These are phyloP conservation scores for Xenosphaeropsis pyriputrescens DNA, from an alignment of 2,329 filamentous ascomycete species.

Conservation along the genomic window DNA sequence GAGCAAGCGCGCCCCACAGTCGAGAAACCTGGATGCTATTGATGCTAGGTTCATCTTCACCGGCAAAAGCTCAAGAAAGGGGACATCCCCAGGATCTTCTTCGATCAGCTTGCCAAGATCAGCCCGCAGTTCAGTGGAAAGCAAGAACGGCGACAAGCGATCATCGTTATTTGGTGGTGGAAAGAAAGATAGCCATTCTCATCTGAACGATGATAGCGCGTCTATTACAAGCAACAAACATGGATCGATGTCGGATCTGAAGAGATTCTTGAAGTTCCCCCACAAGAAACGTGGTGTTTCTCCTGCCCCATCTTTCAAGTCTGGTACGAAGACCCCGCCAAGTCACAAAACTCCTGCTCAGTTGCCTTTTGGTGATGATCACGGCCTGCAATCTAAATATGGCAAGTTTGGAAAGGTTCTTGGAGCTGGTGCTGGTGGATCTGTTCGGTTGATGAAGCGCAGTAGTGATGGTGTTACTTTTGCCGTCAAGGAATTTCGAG, in stretches of 20 bases:
- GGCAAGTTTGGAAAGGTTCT: slow-evolving; percentile 91
- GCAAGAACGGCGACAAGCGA: slow-evolving; percentile 37
- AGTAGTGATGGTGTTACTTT: slow-evolving; percentile 88
- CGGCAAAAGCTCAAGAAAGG: slow-evolving; percentile 51
- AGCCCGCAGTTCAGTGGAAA: slow-evolving; percentile 12
- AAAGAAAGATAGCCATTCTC: slow-evolving; percentile 27
- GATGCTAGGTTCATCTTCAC: slow-evolving; percentile 73
- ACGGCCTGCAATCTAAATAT: slow-evolving; percentile 80
- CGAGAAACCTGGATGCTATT: slow-evolving; percentile 48
- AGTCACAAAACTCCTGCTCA: slow-evolving; percentile 36
- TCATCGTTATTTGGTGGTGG: slow-evolving; percentile 27
- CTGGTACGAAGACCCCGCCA: slow-evolving; percentile 31
- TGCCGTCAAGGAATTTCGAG: slow-evolving; percentile 92
- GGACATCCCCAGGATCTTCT: slow-evolving; percentile 38
- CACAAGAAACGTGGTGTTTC: slow-evolving; percentile 54
- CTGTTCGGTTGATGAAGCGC: slow-evolving; percentile 85
- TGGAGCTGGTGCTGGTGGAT: slow-evolving; percentile 87
- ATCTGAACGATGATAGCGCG: slow-evolving; percentile 28
- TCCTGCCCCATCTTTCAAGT: slow-evolving; percentile 38
- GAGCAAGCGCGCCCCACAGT: slow-evolving; percentile 58
- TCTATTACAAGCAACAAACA: slow-evolving; percentile 37
- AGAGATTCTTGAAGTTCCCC: slow-evolving; percentile 85
- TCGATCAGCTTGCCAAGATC: slow-evolving; percentile 32
- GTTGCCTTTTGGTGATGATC: slow-evolving; percentile 87
- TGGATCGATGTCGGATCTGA: slow-evolving; percentile 85